Conservation (phyloP, 2,329 filamentous ascomycete species). For the Fusarium sp. region DNA sequence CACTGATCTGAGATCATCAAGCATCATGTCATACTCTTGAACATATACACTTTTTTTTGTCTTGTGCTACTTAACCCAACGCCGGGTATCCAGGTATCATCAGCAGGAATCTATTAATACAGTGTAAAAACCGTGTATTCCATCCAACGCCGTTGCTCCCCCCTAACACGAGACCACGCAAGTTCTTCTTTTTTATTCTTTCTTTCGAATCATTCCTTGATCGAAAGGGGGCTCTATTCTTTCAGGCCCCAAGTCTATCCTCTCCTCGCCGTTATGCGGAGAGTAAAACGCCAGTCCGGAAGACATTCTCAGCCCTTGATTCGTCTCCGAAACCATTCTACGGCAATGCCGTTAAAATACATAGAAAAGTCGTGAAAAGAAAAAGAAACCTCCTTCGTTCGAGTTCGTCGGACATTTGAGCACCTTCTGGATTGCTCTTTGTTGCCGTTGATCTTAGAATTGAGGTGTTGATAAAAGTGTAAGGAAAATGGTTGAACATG, state of each 20-base stretch:
- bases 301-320: conserved; percentile 70
- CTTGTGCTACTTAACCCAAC: conserved; percentile 24
- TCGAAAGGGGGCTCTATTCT: not conserved
- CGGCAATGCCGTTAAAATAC: conserved; percentile 45
- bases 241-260: conserved; percentile 6
- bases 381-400: conserved; percentile 22
- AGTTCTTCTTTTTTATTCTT: not conserved
- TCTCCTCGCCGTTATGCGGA: conserved; percentile 1
- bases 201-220: not conserved
- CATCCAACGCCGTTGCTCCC: conserved; percentile 15
- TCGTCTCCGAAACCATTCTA: conserved; percentile 51
- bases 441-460: not conserved
- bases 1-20: not conserved
- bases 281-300: conserved; percentile 47
- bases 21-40: not conserved
- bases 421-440: not conserved
- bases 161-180: not conserved
- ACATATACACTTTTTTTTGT: conserved; percentile 9
- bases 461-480: conserved; percentile 15
- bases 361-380: conserved; percentile 34
- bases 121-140: conserved; percentile 28
- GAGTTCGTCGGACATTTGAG: not conserved
- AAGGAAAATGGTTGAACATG: conserved; percentile 13
- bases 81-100: conserved; percentile 36
- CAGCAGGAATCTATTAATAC: conserved; percentile 35